These are phyloP conservation scores for Aspergillus sp. DNA, from an alignment of 2,329 filamentous ascomycete species.

Conservation along the genomic window DNA sequence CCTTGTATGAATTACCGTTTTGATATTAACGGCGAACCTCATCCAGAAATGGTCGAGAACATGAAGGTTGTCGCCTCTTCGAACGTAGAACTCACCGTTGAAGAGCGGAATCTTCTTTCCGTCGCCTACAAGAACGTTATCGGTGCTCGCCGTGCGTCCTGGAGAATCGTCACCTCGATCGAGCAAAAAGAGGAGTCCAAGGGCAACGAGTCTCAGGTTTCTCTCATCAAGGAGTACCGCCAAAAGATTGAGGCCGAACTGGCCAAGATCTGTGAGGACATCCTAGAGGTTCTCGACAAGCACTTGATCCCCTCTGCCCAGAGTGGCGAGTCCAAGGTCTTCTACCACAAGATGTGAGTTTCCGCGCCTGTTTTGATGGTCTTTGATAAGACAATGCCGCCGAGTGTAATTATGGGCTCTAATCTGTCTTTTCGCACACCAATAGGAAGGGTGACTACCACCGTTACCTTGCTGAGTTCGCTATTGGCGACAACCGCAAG, in stretches of 20 bases:
- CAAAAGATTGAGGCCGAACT: constrained; percentile 98
- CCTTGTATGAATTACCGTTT: not conserved
- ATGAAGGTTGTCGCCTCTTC: constrained; percentile 98
- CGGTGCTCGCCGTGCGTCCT: constrained; percentile 91
- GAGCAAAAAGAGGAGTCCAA: constrained; percentile 99
- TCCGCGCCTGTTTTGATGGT: not conserved
- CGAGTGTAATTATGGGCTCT: constrained; percentile 17
- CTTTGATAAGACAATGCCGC: not conserved
- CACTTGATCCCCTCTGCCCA: constrained; percentile 92
- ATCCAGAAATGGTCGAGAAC: constrained; percentile 96
- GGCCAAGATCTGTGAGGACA: constrained; percentile 96
- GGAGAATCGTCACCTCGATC: constrained; percentile 97
- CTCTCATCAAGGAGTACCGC: constrained; percentile 95
- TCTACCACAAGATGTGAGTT: constrained; percentile 98
- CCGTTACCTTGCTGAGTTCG: constrained; percentile 97
- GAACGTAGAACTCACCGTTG: constrained; percentile 78
- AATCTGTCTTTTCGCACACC: constrained; percentile 12
- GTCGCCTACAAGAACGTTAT: constrained; percentile 99
- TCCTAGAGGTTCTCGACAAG: constrained; percentile 90
- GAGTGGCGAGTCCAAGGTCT: constrained; percentile 97
- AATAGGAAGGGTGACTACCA: constrained; percentile 98
- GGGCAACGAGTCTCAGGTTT: constrained; percentile 88
- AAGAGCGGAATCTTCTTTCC: constrained; percentile 95
- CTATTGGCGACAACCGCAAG: constrained; percentile 92
- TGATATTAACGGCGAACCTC: constrained; percentile 20